phyloP scores from a whole-genome alignment of 495 filamentous ascomycete genomes.

The Extremus antarcticus region DNA sequence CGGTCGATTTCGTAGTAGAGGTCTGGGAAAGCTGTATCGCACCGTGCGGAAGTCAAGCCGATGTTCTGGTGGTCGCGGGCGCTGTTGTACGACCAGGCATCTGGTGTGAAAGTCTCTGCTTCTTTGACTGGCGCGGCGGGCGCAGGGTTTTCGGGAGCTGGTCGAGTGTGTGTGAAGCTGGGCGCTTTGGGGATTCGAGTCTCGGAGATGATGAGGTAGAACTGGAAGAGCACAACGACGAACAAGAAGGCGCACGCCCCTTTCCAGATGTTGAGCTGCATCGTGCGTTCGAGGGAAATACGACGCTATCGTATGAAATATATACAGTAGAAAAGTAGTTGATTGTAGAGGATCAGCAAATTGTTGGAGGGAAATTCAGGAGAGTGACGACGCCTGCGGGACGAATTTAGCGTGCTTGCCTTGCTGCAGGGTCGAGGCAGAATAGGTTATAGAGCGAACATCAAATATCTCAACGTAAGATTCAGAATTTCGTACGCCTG shows the following conservation, averaged over 20 bases:
- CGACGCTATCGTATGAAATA: background rate
- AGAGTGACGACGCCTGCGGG: too few relatives aligned
- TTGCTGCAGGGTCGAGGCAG: too few relatives aligned
- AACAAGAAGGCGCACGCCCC: background rate
- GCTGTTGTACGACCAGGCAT: conserved; percentile 6
- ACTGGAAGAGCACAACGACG: background rate
- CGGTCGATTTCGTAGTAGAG: conserved; percentile 18
- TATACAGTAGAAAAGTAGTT: too few relatives aligned
- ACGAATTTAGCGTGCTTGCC: too few relatives aligned
- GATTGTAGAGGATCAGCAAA: too few relatives aligned
- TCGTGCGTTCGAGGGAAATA: too few relatives aligned
- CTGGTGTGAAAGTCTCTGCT: background rate
- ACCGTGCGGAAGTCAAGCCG: conserved; percentile 10
- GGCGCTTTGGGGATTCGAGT: background rate
- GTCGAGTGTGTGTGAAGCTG: background rate
- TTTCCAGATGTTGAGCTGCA: background rate
- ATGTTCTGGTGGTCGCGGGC: conserved; percentile 8
- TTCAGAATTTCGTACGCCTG: too few relatives aligned
- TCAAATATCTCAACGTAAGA: too few relatives aligned
- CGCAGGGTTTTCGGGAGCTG: background rate
- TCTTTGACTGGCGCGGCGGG: background rate
- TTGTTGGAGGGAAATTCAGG: too few relatives aligned
- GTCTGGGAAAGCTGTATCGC: conserved; percentile 13
- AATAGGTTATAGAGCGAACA: too few relatives aligned
- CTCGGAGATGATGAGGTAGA: background rate